Evolutionary conservation across 2,329 filamentous ascomycete species (phyloP), one percentile per base, ranked within the genome.

Genomic region (Chaetomiaceae sp.): DNA sequence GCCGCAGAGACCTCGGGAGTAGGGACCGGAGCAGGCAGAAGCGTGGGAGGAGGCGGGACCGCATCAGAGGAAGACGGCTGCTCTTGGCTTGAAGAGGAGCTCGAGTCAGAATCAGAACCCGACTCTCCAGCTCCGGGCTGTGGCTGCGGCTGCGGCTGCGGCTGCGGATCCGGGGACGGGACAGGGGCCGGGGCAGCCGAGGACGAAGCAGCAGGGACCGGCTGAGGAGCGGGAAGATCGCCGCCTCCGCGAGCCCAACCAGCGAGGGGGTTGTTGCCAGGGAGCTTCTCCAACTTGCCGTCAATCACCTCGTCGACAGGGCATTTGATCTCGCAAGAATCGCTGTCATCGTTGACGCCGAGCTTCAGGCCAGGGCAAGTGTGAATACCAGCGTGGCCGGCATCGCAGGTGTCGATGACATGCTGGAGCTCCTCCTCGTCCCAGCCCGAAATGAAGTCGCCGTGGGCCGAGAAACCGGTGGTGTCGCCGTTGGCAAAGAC

Each of bases 381-480:
- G 58, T 85, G 78, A 72, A 89, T 83, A 45, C 80, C 81, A 6
- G 65, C 58, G 53, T 77, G 77, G 44, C 81, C 78, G 41, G 78
- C 79, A 61, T 83, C 73, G 73, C 87, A 89, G 46, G 73, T 79
- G 64, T 86, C 75, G 60, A 89, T 82, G 58, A 87, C 85, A 56
- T 78, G 73, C 68, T 86, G 82, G 45, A 89, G 81, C 41, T 78
- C 75, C 25, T 73, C 67, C 56, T 79, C 74, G 60, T 90, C 81
- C 87, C 87, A 90, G 14, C 80, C 86, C 57, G 86, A 81, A 59
- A 87, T 69, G 71, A 90, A 90, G 68, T 90, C 86, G 43, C 77
- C 85, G 69, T 90, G 86, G 55, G 78, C 78, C 61, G 81, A 81
- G 71, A 80, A 89, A 51, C 86, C 87, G 10, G 86, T 87, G 18